Conservation (phyloP, 2,329 filamentous ascomycete species). For the Xylaria multiplex region DNA sequence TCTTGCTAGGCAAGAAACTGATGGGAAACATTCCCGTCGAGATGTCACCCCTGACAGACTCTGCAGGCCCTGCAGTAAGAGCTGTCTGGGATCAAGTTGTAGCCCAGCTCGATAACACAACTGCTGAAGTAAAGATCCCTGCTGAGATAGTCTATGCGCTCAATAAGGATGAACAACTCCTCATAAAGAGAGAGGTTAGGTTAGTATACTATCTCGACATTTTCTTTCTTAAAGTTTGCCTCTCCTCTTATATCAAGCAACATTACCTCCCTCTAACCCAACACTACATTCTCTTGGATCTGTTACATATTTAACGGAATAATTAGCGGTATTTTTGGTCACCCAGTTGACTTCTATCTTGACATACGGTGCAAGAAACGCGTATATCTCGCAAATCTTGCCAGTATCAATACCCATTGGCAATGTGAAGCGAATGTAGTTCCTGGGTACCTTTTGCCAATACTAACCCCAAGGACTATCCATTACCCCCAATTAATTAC, state of each 20-base stretch:
- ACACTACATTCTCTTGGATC: not conserved
- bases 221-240: not conserved
- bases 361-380: not conserved
- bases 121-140: constrained; percentile 5
- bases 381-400: not conserved
- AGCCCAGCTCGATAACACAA: constrained; percentile 18
- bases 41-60: not conserved
- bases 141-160: not conserved
- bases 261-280: not conserved
- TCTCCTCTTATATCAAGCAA: not conserved
- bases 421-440: not conserved
- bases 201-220: not conserved
- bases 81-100: not conserved
- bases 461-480: not conserved
- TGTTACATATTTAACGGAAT: not conserved
- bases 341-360: not conserved
- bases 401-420: not conserved
- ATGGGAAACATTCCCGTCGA: not conserved
- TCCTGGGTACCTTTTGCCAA: not conserved
- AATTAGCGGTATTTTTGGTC: not conserved
- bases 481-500: not conserved
- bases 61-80: not conserved
- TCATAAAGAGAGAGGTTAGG: not conserved
- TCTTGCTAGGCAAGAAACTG: too few relatives aligned
- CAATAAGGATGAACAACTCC: not conserved